phyloP scores from a whole-genome alignment of 2,329 filamentous ascomycete species.

The Penicillium sp. region DNA sequence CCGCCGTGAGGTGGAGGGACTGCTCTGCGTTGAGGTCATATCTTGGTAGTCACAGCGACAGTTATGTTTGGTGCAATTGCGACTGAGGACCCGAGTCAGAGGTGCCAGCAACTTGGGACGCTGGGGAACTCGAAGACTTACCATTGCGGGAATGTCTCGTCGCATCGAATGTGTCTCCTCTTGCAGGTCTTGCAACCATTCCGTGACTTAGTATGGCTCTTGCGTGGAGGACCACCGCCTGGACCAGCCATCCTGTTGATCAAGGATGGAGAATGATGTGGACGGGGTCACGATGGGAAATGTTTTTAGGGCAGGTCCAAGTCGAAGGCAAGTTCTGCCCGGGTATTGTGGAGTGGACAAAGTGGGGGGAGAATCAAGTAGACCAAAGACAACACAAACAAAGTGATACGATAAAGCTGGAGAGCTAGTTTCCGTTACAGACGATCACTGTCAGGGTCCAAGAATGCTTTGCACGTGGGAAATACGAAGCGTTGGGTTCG shows the following conservation, averaged over 20 bases:
- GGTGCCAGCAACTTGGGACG: background rate
- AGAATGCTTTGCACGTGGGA: conserved; percentile 18
- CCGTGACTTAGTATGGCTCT: conserved; percentile 96
- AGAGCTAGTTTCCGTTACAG: conserved; percentile 5
- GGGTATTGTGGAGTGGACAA: conserved; percentile 2
- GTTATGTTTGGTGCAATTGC: conserved; percentile 98
- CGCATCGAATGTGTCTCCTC: conserved; percentile 92
- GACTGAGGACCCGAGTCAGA: conserved; percentile 53
- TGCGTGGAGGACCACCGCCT: conserved; percentile 84
- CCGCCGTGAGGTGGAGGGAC: conserved; percentile 51
- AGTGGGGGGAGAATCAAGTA: background rate
- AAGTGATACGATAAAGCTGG: background rate
- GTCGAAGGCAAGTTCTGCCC: background rate
- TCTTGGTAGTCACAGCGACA: conserved; percentile 98
- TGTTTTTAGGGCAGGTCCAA: background rate
- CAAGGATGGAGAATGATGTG: background rate
- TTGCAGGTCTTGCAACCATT: conserved; percentile 99
- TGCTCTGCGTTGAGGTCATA: conserved; percentile 61
- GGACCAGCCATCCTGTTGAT: conserved; percentile 72
- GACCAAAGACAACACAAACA: background rate
- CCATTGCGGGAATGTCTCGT: conserved; percentile 98
- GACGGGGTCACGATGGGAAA: background rate
- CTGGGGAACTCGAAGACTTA: conserved; percentile 47
- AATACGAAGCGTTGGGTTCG: conserved; percentile 15
- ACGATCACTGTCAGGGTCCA: conserved; percentile 4